Conservation (phyloP, 495 filamentous ascomycete genomes). For the Penicillium cinerascens region DNA sequence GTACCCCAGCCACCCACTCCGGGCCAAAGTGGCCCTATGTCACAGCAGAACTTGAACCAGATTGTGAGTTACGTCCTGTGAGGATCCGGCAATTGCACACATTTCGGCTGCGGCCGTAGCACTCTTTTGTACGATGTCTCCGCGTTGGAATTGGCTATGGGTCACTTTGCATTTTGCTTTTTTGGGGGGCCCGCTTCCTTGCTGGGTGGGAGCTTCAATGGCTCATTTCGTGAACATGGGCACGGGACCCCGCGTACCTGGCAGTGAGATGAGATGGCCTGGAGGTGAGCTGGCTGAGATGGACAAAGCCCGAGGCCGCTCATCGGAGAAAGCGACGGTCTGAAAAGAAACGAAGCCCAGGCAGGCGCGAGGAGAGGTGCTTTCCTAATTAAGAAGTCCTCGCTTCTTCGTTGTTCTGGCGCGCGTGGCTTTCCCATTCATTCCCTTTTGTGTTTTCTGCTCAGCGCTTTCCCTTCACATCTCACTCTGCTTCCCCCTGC, state of each 20-base stretch:
- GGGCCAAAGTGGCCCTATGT: constrained; percentile 51
- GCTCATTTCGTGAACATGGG: background rate
- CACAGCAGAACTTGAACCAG: constrained; percentile 88
- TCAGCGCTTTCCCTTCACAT: background rate
- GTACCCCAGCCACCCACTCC: constrained; percentile 35
- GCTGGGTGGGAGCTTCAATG: background rate
- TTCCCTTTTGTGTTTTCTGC: background rate
- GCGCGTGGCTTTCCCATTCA: background rate
- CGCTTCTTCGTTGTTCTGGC: background rate
- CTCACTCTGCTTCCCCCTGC: background rate
- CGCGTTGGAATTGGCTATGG: background rate
- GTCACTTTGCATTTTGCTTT: background rate
- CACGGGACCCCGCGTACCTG: background rate
- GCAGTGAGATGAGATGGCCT: background rate
- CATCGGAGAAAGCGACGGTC: background rate
- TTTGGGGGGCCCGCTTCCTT: background rate
- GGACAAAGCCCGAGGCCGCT: background rate
- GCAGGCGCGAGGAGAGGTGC: background rate
- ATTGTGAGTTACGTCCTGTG: constrained; percentile 63
- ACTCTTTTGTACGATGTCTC: background rate
- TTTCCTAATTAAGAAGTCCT: background rate
- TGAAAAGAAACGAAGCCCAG: background rate
- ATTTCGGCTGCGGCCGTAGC: background rate
- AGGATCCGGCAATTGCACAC: background rate
- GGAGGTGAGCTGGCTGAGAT: background rate